phyloP scores from a whole-genome alignment of 768 basidiomycete species.

The Hericium rajendrae region DNA sequence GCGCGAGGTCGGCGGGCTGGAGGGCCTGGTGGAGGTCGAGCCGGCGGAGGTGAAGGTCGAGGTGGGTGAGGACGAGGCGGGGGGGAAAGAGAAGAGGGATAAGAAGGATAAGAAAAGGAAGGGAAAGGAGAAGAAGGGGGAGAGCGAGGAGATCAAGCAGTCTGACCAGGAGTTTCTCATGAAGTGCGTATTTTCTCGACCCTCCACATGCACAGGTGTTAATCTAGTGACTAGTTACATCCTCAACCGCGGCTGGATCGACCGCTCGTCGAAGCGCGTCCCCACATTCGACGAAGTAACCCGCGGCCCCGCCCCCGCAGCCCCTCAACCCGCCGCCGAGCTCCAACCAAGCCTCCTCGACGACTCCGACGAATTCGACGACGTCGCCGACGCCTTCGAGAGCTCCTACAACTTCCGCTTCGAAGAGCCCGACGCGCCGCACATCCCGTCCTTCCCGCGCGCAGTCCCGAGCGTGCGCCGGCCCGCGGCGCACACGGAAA shows the following conservation, averaged over 20 bases:
- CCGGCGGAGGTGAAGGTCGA: conserved; percentile 19
- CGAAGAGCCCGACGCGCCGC: conserved; percentile 75
- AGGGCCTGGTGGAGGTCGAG: conserved; percentile 55
- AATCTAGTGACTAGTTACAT: conserved; percentile 60
- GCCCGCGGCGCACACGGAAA: conserved; percentile 44
- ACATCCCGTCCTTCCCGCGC: conserved; percentile 72
- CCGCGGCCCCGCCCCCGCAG: conserved; percentile 15
- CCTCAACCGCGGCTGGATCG: conserved; percentile 95
- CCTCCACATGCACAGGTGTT: not conserved
- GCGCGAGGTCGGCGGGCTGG: conserved; percentile 72
- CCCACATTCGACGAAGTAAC: conserved; percentile 85
- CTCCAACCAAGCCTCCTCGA: no score
- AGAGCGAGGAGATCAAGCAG: conserved; percentile 38
- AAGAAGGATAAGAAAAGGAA: conserved; percentile 26
- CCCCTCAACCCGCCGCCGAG: conserved; percentile 24
- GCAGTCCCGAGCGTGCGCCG: conserved; percentile 55
- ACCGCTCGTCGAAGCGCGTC: conserved; percentile 57
- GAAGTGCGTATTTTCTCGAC: conserved; percentile 47
- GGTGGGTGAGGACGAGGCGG: conserved; percentile 17
- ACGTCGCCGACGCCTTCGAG: conserved; percentile 87
- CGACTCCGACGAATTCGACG: conserved; percentile 80
- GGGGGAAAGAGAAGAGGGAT: conserved; percentile 19
- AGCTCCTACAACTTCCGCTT: conserved; percentile 97
- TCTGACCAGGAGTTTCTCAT: conserved; percentile 82
- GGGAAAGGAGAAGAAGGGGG: conserved; percentile 15